Base-by-base conservation (phyloP, 164 flowering plant species). In the Liquidambar formosana region DNA sequence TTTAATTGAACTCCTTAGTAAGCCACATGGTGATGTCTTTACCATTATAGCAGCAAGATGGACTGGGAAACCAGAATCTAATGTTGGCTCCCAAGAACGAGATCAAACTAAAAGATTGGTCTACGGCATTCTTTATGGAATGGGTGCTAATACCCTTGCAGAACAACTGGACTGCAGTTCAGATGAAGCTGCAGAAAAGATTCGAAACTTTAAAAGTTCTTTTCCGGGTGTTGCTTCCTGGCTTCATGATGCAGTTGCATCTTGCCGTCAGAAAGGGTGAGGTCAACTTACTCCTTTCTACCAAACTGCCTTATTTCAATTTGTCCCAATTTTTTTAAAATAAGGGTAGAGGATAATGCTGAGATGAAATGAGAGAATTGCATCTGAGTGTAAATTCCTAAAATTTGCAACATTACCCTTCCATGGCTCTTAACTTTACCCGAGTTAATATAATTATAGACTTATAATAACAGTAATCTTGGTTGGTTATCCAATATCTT, bases 91-190 rank as follows among this genome's bases (percentile, higher is more conserved):
- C 43, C 73, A 76, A 74, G 97, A 86, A 65, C 81, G 99, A 77
- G 94, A 92, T 25, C 97, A 88, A 66, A 96, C 92, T 56, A 93
- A 96, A 73, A 86, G 89, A 76, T 69, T 96, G 81, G 85, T 96
- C n/a, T 96, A 96, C 71, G 99, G 98, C 2, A 92, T 93, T 79
- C 93, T 93, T 19, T 93, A 96, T 81, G 99, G 99, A 65, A 96
- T 93, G 99, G 99, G 99, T 67, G 79, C 93, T 41, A 87, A 80
- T 49, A 79, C 86, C 41, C 95, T 93, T 68, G 90, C 97, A 26
- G 93, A 88, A 78, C 98, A 96, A 67, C 74, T 96, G 67, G 78
- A 81, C 14, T 96, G 99, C 78, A 86, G 83, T 71, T 65, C 84
- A 64, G 90, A 85, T 72, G 97, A 90, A 75, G 98, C 99, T 68